Evolutionary conservation across 495 filamentous ascomycete species (phyloP).

Genomic region (Neurospora sp.): DNA sequence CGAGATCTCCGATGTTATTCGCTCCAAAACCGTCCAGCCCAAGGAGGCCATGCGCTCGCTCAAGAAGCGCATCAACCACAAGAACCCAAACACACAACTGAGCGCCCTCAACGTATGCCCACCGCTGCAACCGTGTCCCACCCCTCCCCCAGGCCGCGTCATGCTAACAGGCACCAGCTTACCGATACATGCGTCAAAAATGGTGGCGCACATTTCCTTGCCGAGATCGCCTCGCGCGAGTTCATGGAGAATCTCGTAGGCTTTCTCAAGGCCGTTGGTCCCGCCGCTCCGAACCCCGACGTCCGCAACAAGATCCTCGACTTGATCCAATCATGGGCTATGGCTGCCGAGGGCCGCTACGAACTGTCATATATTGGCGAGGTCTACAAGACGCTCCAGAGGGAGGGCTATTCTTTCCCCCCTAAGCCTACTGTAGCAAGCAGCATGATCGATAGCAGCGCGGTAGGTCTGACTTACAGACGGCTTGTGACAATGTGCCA

Average conservation of each 20-base stretch:
- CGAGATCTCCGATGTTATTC: conserved; percentile 92
- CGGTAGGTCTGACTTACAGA: conserved; percentile 49
- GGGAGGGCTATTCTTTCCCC: conserved; percentile 82
- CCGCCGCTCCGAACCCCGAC: conserved; percentile 66
- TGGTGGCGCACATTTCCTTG: conserved; percentile 89
- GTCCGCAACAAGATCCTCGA: conserved; percentile 87
- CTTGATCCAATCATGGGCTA: conserved; percentile 87
- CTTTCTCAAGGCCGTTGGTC: conserved; percentile 68
- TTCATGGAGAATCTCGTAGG: conserved; percentile 97
- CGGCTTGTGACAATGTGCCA: neutral
- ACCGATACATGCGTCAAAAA: conserved; percentile 99
- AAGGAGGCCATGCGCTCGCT: conserved; percentile 96
- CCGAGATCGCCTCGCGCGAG: conserved; percentile 89
- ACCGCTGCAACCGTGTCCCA: neutral
- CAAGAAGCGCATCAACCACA: conserved; percentile 87
- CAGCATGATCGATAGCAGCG: conserved; percentile 94
- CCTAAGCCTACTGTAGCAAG: conserved; percentile 78
- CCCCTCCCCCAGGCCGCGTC: conserved; percentile 5
- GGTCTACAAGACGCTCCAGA: conserved; percentile 69
- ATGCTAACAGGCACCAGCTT: conserved; percentile 35
- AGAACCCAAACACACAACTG: conserved; percentile 92
- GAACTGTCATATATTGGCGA: conserved; percentile 80
- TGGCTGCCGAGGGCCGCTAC: conserved; percentile 74
- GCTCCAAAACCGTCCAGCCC: conserved; percentile 91
- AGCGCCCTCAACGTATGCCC: conserved; percentile 73